phyloP scores from a whole-genome alignment of 495 filamentous ascomycete species.

The Neurospora sp. region DNA sequence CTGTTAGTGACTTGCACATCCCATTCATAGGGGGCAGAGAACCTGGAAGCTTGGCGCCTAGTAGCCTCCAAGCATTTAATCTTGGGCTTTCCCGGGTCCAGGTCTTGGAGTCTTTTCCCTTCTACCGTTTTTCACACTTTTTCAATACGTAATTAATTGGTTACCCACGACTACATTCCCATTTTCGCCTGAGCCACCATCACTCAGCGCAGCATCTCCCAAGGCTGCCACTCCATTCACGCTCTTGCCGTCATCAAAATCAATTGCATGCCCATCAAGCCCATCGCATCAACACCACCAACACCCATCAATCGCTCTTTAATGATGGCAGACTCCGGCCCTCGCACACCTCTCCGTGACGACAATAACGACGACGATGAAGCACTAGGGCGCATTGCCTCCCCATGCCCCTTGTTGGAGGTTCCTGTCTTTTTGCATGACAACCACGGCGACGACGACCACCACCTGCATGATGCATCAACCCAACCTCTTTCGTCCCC shows the following conservation, averaged over 20 bases:
- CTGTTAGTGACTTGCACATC: no score
- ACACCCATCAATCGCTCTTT: not conserved
- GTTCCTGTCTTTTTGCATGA: not conserved
- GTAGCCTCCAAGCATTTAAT: no score
- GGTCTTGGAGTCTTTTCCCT: no score
- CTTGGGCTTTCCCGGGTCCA: no score
- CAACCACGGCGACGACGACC: not conserved
- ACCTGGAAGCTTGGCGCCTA: no score
- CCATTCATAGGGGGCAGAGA: no score
- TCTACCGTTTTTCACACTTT: no score
- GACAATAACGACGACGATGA: conserved; percentile 3
- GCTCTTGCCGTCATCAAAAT: not conserved
- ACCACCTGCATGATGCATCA: not conserved
- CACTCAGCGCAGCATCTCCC: no score
- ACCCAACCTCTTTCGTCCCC: not conserved
- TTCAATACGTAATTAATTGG: no score
- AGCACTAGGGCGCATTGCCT: not conserved
- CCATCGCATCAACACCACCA: not conserved
- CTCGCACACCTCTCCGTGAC: not conserved
- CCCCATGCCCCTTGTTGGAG: not conserved
- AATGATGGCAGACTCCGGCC: not conserved
- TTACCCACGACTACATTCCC: no score
- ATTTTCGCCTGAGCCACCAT: no score
- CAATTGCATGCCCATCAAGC: not conserved
- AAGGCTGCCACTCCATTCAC: not conserved